These are phyloP conservation scores for Silene latifolia DNA, from an alignment of 148 eudicot species.

Conservation along the genomic window DNA sequence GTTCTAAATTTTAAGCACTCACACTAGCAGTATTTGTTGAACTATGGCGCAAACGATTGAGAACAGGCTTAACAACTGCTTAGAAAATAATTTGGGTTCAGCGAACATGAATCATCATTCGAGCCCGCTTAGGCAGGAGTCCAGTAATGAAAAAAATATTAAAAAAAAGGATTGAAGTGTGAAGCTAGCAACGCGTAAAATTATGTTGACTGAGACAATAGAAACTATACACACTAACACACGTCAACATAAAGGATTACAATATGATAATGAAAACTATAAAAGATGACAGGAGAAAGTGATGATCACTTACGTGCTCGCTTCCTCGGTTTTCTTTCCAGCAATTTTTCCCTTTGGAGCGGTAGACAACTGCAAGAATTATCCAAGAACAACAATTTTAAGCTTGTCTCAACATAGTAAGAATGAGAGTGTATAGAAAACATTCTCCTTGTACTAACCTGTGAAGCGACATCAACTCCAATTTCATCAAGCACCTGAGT, in stretches of 20 bases:
- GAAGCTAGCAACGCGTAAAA: too few relatives aligned
- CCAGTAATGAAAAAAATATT: too few relatives aligned
- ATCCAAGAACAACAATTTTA: conserved; percentile 10
- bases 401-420: conserved; percentile 13
- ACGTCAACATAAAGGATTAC: background rate
- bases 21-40: too few relatives aligned
- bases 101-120: too few relatives aligned
- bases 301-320: conserved; percentile 49
- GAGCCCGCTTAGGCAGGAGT: too few relatives aligned
- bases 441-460: conserved; percentile 45
- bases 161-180: too few relatives aligned
- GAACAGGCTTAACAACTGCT: too few relatives aligned
- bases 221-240: too few relatives aligned
- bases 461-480: conserved; percentile 96
- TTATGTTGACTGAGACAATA: too few relatives aligned
- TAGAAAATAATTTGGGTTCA: too few relatives aligned
- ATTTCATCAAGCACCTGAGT: conserved; percentile 93
- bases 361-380: conserved; percentile 55
- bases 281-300: background rate
- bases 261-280: background rate
- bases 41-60: too few relatives aligned
- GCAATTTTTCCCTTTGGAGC: conserved; percentile 96
- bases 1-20: too few relatives aligned
- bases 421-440: background rate
- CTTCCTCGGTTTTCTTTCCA: conserved; percentile 78